Evolutionary conservation across 176 grass and related monocot genomes (phyloP), one percentile per base, ranked within the genome.

Genomic region (Phoenix roebelenii): DNA sequence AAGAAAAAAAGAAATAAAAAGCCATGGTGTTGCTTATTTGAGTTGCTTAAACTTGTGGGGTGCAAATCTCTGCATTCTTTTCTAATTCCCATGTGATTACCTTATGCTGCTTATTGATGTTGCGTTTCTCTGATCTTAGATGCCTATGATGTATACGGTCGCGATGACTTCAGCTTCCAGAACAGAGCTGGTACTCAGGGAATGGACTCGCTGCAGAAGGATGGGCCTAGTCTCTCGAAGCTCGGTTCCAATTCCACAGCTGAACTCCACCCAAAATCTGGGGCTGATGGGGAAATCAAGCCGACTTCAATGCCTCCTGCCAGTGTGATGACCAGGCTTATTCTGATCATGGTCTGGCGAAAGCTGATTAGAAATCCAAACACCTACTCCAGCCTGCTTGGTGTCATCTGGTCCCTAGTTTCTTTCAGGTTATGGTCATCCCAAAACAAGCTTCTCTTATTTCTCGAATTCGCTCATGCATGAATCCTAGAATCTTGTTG

Each of bases 311-410:
- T 89, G 90, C 90, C 90, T 4, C 85, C 85, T 1, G 80, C 86
- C 4, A 84, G 85, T 71, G 83, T 95, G 35, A 95, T 95, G 90
- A 95, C 90, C 0, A 76, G 90, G 63, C 90, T 89, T 64, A 95
- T 95, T 32, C 71, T 95, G 18, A 86, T 95, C 77, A 95, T 95
- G 90, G 90, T 95, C 54, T 95, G 90, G 85, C 75, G 90, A 68
- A 95, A 95, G 67, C 82, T 95, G 5, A 89, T 95, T 55, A 74
- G 90, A 72, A 95, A 95, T 74, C 90, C 90, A 0, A 95, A 89
- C 80, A 95, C 85, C 5, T 95, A 95, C 63, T 95, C 90, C 25
- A 89, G 90, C 71, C 85, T 95, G 9, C 25, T 95, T 3, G 90
- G 90, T 28, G 28, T 95, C 83, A 58, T 95, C 66, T 95, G 90